A percentile compares a stretch with the other conserved stretches of the same genome.
Conservation (phyloP, 495 filamentous ascomycete species). For the Poronia punctata region DNA sequence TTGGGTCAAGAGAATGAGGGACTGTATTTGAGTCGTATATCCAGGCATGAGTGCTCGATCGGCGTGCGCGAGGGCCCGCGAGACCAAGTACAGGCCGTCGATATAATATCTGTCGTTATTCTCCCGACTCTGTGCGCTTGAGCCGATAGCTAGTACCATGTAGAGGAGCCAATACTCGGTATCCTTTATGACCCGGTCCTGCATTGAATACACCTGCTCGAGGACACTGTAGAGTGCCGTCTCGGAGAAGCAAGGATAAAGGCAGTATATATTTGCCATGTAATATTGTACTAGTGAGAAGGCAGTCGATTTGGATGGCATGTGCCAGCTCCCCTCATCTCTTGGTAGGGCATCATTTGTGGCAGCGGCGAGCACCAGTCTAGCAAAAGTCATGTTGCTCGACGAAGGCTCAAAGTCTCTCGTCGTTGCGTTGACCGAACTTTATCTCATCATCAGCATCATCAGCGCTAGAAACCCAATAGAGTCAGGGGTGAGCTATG, state of each 20-base stretch:
- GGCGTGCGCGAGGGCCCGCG: constrained; percentile 63
- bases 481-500: not conserved
- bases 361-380: constrained; percentile 68
- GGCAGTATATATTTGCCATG: constrained; percentile 67
- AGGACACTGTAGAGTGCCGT: constrained; percentile 66
- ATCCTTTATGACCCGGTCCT: constrained; percentile 54
- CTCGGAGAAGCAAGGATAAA: constrained; percentile 75
- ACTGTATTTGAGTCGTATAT: constrained; percentile 73
- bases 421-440: constrained; percentile 85
- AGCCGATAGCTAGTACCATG: constrained; percentile 80
- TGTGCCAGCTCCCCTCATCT: constrained; percentile 36
- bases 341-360: constrained; percentile 57
- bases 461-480: constrained; percentile 3
- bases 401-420: constrained; percentile 85
- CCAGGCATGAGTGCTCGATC: constrained; percentile 79
- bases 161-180: constrained; percentile 79
- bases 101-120: constrained; percentile 56
- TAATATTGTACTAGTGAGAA: constrained; percentile 70
- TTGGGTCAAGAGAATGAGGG: constrained; percentile 73
- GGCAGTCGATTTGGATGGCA: constrained; percentile 61
- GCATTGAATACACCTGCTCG: constrained; percentile 65
- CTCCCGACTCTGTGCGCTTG: constrained; percentile 61
- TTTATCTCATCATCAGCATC: constrained; percentile 28
- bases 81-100: constrained; percentile 59
- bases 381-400: constrained; percentile 77